Base-by-base conservation (phyloP, 768 basidiomycete species). In the Naematelia aurantialba region DNA sequence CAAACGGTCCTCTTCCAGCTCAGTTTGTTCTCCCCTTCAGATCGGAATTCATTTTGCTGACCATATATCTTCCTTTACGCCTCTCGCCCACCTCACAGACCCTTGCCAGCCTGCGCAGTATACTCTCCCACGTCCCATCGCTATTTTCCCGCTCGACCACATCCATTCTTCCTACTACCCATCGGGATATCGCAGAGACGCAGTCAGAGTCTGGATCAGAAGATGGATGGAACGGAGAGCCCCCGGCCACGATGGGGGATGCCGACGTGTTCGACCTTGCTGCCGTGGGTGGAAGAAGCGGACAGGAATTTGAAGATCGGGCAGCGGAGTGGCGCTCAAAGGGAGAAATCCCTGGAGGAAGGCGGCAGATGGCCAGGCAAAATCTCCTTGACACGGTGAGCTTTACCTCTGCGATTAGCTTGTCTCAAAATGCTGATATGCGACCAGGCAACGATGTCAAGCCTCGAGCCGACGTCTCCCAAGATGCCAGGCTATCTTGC, bases 171-270 rank as follows among this genome's bases (percentile, higher is more conserved):
- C 68, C 70, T 3, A 53, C 59, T 11, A 58, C 61, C 3, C 61
- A 45, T 19, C 5, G 26, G 12, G 64, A 65, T 45, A 14, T 66
- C 3, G 51, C 29, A 12, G 47, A 30, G 39, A 55, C 57, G n/a
- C 58, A 52, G 25, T 70, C 69, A 0, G 66, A 68, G 30, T 73
- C 71, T 21, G 71, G 71, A 1, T 68, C 68, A 56, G 71, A 73
- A 29, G 71, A 73, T 45, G 54, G 55, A 24, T 73, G 71, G 71
- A 62, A 65, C 30, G 71, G 71, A 4, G 50, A 55, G 26, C 51
- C 64, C 4, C 64, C 68, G 0, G 39, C 30, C 4, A 46, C 17
- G 5, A 68, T 68, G 62, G 17, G 55, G 5, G 61, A 60, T 3
- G 58, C 64, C 24, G 69, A 70, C 48, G 58, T 70, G 1, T 73